A percentile compares a stretch with the other conserved stretches of the same genome.
Evolutionary conservation across 805 yeast species (phyloP).

Genomic region (Kodamaea laetipori): DNA sequence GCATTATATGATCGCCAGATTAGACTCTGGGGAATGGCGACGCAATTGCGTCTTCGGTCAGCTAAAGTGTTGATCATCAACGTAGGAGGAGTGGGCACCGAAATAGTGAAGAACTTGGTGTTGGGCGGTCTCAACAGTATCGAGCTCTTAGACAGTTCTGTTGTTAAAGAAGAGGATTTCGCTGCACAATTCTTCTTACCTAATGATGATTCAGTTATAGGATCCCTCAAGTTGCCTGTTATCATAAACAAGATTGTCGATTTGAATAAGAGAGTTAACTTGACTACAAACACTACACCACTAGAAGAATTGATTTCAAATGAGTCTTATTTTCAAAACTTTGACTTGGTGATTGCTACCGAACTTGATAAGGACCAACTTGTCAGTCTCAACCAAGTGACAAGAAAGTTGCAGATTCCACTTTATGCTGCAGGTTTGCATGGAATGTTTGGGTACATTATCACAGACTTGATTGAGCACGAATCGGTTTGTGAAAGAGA

Average conservation of each 20-base stretch:
- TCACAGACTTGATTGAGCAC: slow-evolving; percentile 75
- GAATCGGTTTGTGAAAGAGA: slow-evolving; percentile 55
- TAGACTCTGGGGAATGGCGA: slow-evolving; percentile 93
- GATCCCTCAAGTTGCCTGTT: slow-evolving; percentile 55
- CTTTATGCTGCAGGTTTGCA: slow-evolving; percentile 67
- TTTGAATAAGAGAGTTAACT: slow-evolving; percentile 75
- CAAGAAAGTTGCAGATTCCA: slow-evolving; percentile 62
- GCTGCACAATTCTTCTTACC: slow-evolving; percentile 75
- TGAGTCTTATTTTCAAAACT: slow-evolving; percentile 48
- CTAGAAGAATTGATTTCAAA: slow-evolving; percentile 22
- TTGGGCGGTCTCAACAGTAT: slow-evolving; percentile 85
- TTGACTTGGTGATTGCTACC: slow-evolving; percentile 75
- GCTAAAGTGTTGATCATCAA: slow-evolving; percentile 72
- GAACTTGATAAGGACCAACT: slow-evolving; percentile 53
- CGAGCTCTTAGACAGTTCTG: slow-evolving; percentile 63
- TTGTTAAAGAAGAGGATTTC: slow-evolving; percentile 61
- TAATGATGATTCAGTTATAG: slow-evolving; percentile 53
- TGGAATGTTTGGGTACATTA: slow-evolving; percentile 82
- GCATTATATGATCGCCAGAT: slow-evolving; percentile 94
- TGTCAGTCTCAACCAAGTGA: slow-evolving; percentile 49
- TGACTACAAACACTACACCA: slow-evolving; percentile 44
- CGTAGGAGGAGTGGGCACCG: slow-evolving; percentile 77
- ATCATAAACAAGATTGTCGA: slow-evolving; percentile 61
- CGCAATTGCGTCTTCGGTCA: slow-evolving; percentile 75
- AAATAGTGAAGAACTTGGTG: slow-evolving; percentile 78